Percentiles rank a stretch among this genome's conserved stretches.
Conservation (phyloP, 805 yeast species). For the Ogataea siamensis region DNA sequence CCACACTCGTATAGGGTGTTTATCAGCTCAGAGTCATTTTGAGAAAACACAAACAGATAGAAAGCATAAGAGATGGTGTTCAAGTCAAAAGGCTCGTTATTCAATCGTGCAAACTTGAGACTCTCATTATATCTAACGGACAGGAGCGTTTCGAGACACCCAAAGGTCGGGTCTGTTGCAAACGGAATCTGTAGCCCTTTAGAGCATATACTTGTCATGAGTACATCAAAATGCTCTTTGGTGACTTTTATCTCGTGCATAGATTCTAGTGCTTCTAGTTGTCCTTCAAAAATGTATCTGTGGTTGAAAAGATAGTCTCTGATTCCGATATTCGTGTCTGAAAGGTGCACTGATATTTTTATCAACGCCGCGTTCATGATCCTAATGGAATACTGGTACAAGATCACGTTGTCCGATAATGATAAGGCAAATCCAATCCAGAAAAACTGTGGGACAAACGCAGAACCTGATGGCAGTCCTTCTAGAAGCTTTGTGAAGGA, state of each 20-base stretch:
- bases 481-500: conserved; percentile 47
- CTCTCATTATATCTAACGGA: conserved; percentile 41
- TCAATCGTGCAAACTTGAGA: conserved; percentile 7
- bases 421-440: conserved; percentile 41
- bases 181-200: conserved; percentile 62
- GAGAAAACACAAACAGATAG: conserved; percentile 34
- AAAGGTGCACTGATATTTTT: conserved; percentile 33
- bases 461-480: conserved; percentile 46
- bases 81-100: conserved; percentile 14
- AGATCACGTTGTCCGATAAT: conserved; percentile 26
- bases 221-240: conserved; percentile 48
- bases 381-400: conserved; percentile 33
- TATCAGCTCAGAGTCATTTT: conserved; percentile 37
- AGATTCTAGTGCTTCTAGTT: conserved; percentile 43
- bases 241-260: conserved; percentile 39
- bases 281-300: conserved; percentile 40
- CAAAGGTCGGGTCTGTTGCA: conserved; percentile 48
- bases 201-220: conserved; percentile 45
- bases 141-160: conserved; percentile 43
- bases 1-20: conserved; percentile 35
- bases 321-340: conserved; percentile 30
- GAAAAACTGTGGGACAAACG: conserved; percentile 45
- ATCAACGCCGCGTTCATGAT: conserved; percentile 37
- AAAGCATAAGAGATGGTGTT: conserved; percentile 34
- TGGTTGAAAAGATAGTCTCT: conserved; percentile 30